These are phyloP conservation scores for Tinospora cordifolia DNA, from an alignment of 164 flowering plant species.

Conservation along the genomic window DNA sequence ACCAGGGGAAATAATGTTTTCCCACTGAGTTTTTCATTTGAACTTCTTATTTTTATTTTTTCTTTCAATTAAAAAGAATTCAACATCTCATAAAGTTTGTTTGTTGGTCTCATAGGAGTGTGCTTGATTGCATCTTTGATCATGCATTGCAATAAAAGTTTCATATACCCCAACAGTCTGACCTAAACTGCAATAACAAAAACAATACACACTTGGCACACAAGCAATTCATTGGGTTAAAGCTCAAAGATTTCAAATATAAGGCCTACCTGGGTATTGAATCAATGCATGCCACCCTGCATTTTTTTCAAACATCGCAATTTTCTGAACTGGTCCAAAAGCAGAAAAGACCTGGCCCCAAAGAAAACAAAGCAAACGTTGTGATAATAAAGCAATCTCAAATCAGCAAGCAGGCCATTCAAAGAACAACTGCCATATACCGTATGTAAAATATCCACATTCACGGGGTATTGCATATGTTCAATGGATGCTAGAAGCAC, in stretches of 20 bases:
- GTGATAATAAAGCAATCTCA: background rate
- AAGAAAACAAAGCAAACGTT: background rate
- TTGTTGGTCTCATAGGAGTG: too few relatives aligned
- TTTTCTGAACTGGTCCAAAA: conserved; percentile 86
- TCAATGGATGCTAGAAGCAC: conserved; percentile 95
- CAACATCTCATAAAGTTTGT: too few relatives aligned
- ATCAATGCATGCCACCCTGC: conserved; percentile 88
- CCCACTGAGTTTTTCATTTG: too few relatives aligned
- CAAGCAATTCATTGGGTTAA: background rate
- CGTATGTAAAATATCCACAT: conserved; percentile 78
- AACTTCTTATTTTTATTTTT: too few relatives aligned
- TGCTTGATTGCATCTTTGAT: too few relatives aligned
- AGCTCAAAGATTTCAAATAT: background rate
- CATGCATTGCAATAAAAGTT: too few relatives aligned
- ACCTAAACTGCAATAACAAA: too few relatives aligned
- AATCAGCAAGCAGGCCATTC: background rate
- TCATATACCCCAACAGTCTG: too few relatives aligned
- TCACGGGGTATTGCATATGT: conserved; percentile 95
- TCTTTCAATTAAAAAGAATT: too few relatives aligned
- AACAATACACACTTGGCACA: background rate
- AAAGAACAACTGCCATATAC: conserved; percentile 27
- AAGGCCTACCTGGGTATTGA: conserved; percentile 72
- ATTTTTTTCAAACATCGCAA: conserved; percentile 98
- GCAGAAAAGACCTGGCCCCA: conserved; percentile 72
- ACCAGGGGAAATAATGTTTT: too few relatives aligned